These are phyloP conservation scores for Stemphylium beticola DNA, from an alignment of 2,329 filamentous ascomycete species.

Conservation along the genomic window DNA sequence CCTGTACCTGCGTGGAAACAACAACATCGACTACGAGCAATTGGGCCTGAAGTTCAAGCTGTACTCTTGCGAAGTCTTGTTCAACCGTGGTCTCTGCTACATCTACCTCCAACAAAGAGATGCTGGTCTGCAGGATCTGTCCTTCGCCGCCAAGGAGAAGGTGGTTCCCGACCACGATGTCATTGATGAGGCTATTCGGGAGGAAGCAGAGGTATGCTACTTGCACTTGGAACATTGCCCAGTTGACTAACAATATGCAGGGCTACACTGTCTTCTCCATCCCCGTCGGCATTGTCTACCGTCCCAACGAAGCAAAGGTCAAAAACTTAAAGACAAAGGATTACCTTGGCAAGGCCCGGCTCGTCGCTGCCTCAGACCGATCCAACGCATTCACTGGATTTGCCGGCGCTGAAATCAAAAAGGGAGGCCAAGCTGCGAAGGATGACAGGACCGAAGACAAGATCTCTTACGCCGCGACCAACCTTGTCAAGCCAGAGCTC, in stretches of 20 bases:
- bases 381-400: conserved; percentile 83
- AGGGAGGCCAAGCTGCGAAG: conserved; percentile 61
- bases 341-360: conserved; percentile 92
- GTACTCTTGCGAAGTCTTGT: conserved; percentile 96
- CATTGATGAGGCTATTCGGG: conserved; percentile 94
- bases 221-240: background rate
- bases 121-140: conserved; percentile 86
- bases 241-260: conserved; percentile 55
- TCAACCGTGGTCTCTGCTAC: conserved; percentile 96
- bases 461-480: conserved; percentile 89
- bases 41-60: conserved; percentile 93
- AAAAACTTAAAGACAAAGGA: conserved; percentile 98
- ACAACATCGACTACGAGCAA: conserved; percentile 97
- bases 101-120: conserved; percentile 95
- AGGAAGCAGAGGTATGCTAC: conserved; percentile 81
- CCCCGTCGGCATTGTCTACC: conserved; percentile 91
- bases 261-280: conserved; percentile 99
- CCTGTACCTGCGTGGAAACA: conserved; percentile 91
- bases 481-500: conserved; percentile 87
- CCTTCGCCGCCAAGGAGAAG: conserved; percentile 92
- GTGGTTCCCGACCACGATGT: conserved; percentile 96
- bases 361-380: conserved; percentile 86
- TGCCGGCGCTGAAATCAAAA: conserved; percentile 78
- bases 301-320: conserved; percentile 96
- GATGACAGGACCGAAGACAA: conserved; percentile 85